These are phyloP conservation scores for Pichia terricola DNA, from an alignment of 1,139 yeast genomes.

Conservation along the genomic window DNA sequence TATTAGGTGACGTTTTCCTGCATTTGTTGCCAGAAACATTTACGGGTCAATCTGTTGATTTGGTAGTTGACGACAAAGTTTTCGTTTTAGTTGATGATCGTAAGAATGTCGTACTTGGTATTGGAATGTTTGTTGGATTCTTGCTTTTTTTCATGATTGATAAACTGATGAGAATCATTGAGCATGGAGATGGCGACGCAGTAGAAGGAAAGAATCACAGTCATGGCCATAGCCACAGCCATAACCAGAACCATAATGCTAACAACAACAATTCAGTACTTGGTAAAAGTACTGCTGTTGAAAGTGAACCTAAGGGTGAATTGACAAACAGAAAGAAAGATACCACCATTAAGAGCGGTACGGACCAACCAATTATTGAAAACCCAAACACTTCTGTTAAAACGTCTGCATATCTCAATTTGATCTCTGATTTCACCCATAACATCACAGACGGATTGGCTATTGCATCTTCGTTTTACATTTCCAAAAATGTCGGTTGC, in stretches of 20 bases:
- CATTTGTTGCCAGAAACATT: constrained; percentile 59
- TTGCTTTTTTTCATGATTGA: constrained; percentile 46
- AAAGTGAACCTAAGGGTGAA: background rate
- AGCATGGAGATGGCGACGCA: constrained; percentile 25
- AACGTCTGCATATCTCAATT: constrained; percentile 49
- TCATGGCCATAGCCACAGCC: constrained; percentile 38
- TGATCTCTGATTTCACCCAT: constrained; percentile 59
- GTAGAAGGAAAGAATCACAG: constrained; percentile 26
- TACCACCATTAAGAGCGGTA: constrained; percentile 14
- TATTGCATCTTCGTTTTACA: constrained; percentile 54
- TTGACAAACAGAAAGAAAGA: constrained; percentile 2
- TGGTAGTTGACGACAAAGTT: constrained; percentile 21
- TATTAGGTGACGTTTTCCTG: constrained; percentile 58
- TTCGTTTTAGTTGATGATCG: constrained; percentile 34
- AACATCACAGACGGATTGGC: constrained; percentile 67
- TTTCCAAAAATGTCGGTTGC: constrained; percentile 46
- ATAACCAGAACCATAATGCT: too few species aligned
- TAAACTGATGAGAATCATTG: constrained; percentile 42
- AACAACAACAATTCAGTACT: too few species aligned
- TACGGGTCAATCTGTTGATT: constrained; percentile 39
- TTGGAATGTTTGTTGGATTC: constrained; percentile 49
- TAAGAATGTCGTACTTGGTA: constrained; percentile 38
- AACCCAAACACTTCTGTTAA: constrained; percentile 29
- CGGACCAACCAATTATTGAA: constrained; percentile 19
- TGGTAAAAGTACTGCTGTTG: constrained; percentile 1